These are phyloP conservation scores for Lactarius psammicola DNA, from an alignment of 768 basidiomycete genomes.

Conservation along the genomic window DNA sequence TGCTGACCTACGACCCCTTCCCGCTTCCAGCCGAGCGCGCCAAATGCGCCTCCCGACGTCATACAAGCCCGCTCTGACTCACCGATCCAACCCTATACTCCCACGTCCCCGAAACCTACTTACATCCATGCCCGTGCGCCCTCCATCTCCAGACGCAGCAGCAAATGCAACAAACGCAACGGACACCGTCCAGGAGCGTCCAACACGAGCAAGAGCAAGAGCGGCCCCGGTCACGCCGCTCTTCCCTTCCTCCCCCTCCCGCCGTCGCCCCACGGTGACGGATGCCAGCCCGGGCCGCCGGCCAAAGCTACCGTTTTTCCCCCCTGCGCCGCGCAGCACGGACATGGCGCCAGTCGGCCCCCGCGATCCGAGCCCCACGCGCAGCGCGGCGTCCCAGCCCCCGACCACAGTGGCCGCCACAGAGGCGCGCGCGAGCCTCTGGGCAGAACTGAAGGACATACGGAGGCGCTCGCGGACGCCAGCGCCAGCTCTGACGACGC, in stretches of 20 bases:
- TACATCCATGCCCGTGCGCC: conserved; percentile 34
- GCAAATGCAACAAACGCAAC: conserved; percentile 28
- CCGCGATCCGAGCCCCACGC: conserved; percentile 42
- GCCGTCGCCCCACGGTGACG: not conserved
- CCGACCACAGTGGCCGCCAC: conserved; percentile 2
- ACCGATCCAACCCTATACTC: conserved; percentile 36
- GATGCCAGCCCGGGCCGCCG: conserved; percentile 35
- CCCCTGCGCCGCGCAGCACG: conserved; percentile 17
- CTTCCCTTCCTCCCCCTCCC: not conserved
- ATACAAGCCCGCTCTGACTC: conserved; percentile 32
- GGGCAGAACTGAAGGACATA: conserved; percentile 28
- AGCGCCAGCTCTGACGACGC: no score
- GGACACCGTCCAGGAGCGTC: no score
- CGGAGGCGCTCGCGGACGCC: conserved; percentile 24
- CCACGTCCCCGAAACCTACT: conserved; percentile 35
- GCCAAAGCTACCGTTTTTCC: conserved; percentile 34
- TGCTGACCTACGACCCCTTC: conserved; percentile 10
- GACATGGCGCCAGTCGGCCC: conserved; percentile 32
- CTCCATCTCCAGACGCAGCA: conserved; percentile 10
- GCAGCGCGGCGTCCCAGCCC: conserved; percentile 30
- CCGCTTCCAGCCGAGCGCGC: conserved; percentile 73
- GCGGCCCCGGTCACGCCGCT: conserved; percentile 12
- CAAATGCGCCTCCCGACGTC: conserved; percentile 72
- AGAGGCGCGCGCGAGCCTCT: conserved; percentile 24
- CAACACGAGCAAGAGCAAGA: not conserved